Base-by-base conservation (phyloP, 768 basidiomycete species). In the Phlegmacium glaucopus region DNA sequence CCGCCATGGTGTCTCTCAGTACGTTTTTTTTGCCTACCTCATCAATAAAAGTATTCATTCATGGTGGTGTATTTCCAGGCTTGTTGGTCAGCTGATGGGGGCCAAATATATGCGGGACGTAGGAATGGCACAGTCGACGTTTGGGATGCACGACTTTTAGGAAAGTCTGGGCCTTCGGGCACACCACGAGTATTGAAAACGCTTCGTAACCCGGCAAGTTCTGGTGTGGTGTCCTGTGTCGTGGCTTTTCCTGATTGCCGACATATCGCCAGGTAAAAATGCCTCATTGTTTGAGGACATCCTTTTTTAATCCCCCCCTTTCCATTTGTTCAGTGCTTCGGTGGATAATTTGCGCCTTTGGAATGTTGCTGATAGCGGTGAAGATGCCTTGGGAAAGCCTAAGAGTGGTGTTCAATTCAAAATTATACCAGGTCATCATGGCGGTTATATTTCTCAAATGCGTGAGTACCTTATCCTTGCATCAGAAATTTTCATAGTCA, bases 1-100 rank as follows among this genome's bases (percentile, higher is more conserved):
- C 92, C 92, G 26, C 92, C 91, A 9, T 97, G 94, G 93, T 96
- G 93, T 66, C 79, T 95, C 59, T 94, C 94, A 52, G 95, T 97
- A 66, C 60, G 82, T 72, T 48, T 37, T 26, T 16, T 18, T 44
- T 35, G 27, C 9, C 45, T 37, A n/a, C 2, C 27, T 37, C 25
- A 16, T 13, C 37, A 15, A 17, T 8, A 32, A 15, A n/a, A n/a
- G 12, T 22, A 41, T 45, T 49, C 43, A 16, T 48, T 26, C 36
- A 3, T 22, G 22, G 5, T n/a, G 6, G 3, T 34, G n/a, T 30
- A 22, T 3, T 42, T 41, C 16, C 17, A 98, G 94, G 94, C 94
- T 12, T 94, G 89, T 63, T 98, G 95, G 94, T 93, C 92, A 5
- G 77, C 83, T 3, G 83, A 92, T 53, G 94, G 95, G 12, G 76